phyloP scores from a whole-genome alignment of 768 basidiomycete genomes.

The Sarcodon aspratus region DNA sequence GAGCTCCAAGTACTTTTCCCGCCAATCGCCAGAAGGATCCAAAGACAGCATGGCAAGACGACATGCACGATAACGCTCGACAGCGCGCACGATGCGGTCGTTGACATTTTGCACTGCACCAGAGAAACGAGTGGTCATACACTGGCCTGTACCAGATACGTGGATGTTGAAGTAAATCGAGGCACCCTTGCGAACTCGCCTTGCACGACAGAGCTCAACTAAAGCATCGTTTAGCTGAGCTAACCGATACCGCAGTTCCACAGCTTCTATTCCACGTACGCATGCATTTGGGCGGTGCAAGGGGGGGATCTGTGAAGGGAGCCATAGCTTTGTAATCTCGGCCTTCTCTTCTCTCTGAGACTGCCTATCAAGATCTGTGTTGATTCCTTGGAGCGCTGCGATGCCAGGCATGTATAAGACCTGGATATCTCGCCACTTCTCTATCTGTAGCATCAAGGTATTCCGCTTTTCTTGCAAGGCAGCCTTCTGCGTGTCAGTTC shows the following conservation, averaged over 20 bases:
- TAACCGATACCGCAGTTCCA: constrained; percentile 4
- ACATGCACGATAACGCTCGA: background rate
- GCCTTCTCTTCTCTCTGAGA: too few species aligned
- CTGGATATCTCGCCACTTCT: constrained; percentile 4
- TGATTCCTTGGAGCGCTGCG: background rate
- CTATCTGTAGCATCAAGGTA: constrained; percentile 1
- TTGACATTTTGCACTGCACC: background rate
- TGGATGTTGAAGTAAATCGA: constrained; percentile 2
- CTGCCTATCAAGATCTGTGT: too few species aligned
- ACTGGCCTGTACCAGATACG: constrained; percentile 3
- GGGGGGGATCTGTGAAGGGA: constrained; percentile 1
- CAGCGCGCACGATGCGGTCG: background rate
- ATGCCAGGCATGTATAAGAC: constrained; percentile 8
- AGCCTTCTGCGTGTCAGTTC: background rate
- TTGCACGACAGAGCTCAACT: constrained; percentile 3
- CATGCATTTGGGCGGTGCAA: too few species aligned
- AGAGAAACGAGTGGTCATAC: background rate
- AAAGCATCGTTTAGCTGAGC: constrained; percentile 7
- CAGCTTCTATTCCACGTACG: background rate
- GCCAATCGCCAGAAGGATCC: background rate
- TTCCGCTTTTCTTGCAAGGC: constrained; percentile 4
- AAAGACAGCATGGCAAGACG: background rate
- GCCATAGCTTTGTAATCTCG: background rate
- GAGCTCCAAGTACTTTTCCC: background rate
- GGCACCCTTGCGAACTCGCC: background rate